These are phyloP conservation scores for Helenozyma baotianmanensis DNA, from an alignment of 805 yeast species.

Conservation along the genomic window DNA sequence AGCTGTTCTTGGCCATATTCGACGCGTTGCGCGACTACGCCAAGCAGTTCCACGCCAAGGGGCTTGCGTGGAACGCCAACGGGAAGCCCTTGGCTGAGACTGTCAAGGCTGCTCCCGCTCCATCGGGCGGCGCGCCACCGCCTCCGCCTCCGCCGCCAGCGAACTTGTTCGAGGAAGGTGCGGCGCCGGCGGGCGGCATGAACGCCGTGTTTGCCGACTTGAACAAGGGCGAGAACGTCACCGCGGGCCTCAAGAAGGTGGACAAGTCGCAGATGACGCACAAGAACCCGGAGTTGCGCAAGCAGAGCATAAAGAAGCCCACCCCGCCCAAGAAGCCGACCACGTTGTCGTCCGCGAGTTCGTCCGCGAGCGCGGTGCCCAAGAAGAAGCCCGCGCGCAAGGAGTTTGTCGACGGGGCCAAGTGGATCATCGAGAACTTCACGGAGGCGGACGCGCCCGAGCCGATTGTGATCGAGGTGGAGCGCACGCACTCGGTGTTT, in stretches of 20 bases:
- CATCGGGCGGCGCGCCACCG: conserved; percentile 64
- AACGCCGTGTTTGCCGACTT: conserved; percentile 89
- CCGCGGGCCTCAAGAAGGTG: conserved; percentile 84
- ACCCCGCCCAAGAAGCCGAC: conserved; percentile 82
- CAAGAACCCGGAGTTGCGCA: conserved; percentile 80
- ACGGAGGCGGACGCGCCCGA: conserved; percentile 47
- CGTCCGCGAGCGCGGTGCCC: conserved; percentile 36
- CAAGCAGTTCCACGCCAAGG: conserved; percentile 74
- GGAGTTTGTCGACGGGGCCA: conserved; percentile 76
- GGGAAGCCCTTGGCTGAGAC: conserved; percentile 58
- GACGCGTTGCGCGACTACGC: conserved; percentile 69
- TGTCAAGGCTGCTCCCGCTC: conserved; percentile 36
- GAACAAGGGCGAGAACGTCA: conserved; percentile 78
- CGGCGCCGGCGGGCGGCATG: conserved; percentile 46
- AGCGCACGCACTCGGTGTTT: conserved; percentile 82
- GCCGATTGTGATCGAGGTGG: conserved; percentile 67
- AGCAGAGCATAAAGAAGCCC: conserved; percentile 54
- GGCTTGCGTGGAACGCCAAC: conserved; percentile 68
- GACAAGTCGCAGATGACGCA: conserved; percentile 93
- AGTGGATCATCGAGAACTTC: conserved; percentile 82
- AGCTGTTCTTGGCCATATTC: conserved; percentile 55
- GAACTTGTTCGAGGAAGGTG: conserved; percentile 47
- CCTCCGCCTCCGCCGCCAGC: conserved; percentile 90
- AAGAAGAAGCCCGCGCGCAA: conserved; percentile 41
- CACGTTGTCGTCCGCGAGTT: conserved; percentile 47